phyloP scores from a whole-genome alignment of 257 asterid species.

The Plectranthus barbatus region DNA sequence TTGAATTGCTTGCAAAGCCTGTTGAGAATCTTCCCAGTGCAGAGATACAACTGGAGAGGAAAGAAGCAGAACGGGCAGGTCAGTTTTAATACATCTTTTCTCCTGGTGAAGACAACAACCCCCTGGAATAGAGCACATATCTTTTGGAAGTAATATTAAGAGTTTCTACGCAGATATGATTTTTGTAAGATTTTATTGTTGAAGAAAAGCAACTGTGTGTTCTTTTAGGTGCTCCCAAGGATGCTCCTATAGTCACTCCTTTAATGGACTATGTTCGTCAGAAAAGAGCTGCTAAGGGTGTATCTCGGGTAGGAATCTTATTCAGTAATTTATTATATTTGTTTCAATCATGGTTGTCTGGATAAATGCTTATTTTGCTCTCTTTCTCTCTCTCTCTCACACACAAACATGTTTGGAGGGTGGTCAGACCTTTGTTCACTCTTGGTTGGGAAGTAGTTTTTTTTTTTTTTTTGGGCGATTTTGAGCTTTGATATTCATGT shows the following conservation, averaged over 20 bases:
- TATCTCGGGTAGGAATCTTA: constrained; percentile 61
- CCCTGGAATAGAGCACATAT: constrained; percentile 12
- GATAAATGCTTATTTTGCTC: neutral
- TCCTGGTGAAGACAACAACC: constrained; percentile 12
- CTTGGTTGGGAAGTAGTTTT: neutral
- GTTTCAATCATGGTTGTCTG: neutral
- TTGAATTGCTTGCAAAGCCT: constrained; percentile 85
- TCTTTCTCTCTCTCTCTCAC: neutral
- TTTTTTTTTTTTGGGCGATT: neutral
- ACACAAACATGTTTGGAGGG: neutral
- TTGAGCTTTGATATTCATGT: neutral
- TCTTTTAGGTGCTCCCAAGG: constrained; percentile 71
- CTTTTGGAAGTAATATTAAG: constrained; percentile 3
- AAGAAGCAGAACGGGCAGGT: constrained; percentile 99
- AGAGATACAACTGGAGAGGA: constrained; percentile 95
- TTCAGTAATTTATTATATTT: neutral
- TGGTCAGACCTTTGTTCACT: neutral
- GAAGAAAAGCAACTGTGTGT: constrained; percentile 16
- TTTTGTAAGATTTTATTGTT: neutral
- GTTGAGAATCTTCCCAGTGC: constrained; percentile 98
- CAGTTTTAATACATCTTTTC: constrained; percentile 16
- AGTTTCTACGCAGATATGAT: neutral
- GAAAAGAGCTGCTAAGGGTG: constrained; percentile 91
- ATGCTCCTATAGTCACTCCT: constrained; percentile 77
- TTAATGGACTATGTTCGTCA: constrained; percentile 91